Conservation (phyloP, 2,329 filamentous ascomycete species). For the Cryphonectria naterciae region DNA sequence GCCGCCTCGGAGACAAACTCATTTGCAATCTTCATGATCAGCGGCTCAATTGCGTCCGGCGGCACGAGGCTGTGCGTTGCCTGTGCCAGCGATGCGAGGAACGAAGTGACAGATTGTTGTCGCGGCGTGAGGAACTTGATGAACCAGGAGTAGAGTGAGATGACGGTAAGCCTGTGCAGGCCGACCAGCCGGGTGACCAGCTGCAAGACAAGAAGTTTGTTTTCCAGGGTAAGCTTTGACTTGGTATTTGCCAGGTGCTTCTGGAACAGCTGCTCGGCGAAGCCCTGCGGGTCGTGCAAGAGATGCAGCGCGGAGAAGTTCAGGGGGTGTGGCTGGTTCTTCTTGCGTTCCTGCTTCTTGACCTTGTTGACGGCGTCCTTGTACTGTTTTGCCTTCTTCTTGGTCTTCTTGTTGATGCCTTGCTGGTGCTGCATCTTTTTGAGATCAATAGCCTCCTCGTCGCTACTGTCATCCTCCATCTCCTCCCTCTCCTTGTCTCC, state of each 20-base stretch:
- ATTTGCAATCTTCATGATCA: conserved; percentile 94
- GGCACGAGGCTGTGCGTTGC: conserved; percentile 89
- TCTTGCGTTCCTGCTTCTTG: conserved; percentile 84
- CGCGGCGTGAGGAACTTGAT: conserved; percentile 87
- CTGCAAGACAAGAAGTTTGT: conserved; percentile 87
- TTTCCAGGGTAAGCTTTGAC: conserved; percentile 82
- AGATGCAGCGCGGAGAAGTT: conserved; percentile 97
- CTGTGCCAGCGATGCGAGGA: conserved; percentile 90
- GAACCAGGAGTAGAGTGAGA: conserved; percentile 94
- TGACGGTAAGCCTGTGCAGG: conserved; percentile 87
- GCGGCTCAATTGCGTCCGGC: conserved; percentile 86
- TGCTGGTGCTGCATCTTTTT: conserved; percentile 81
- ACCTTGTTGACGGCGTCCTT: conserved; percentile 82
- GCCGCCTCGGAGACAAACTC: conserved; percentile 97
- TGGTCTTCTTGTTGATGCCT: conserved; percentile 95
- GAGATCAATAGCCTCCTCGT: conserved; percentile 79
- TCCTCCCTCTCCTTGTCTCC: conserved; percentile 96
- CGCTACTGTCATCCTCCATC: conserved; percentile 84
- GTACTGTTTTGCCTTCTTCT: conserved; percentile 79
- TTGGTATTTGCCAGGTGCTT: conserved; percentile 90
- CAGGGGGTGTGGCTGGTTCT: conserved; percentile 81
- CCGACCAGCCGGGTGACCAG: conserved; percentile 90
- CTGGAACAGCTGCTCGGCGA: conserved; percentile 85
- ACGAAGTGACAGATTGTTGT: conserved; percentile 89
- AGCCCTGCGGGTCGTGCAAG: conserved; percentile 91